These are phyloP conservation scores for Talaromyces ruber DNA, from an alignment of 495 filamentous ascomycete genomes.

Conservation along the genomic window DNA sequence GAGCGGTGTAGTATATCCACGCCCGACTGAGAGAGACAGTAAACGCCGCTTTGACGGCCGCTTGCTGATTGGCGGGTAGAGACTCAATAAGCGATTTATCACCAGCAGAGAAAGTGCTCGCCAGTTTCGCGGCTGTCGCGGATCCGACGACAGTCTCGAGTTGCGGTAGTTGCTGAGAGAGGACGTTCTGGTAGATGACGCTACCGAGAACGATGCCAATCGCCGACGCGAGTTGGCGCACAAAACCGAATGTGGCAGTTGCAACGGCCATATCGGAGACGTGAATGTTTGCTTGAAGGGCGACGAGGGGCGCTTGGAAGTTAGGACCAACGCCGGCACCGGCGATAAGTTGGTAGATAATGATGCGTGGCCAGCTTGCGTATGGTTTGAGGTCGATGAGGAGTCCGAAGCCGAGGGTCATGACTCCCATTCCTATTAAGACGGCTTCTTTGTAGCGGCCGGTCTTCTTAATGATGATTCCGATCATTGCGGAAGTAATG, in stretches of 20 bases:
- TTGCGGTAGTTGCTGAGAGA: constrained; percentile 29
- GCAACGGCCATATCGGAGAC: constrained; percentile 44
- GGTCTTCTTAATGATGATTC: constrained; percentile 67
- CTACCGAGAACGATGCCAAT: constrained; percentile 48
- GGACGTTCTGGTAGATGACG: constrained; percentile 49
- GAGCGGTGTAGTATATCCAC: constrained; percentile 57
- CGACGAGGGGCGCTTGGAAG: constrained; percentile 52
- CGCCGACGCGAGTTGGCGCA: constrained; percentile 41
- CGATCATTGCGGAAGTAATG: constrained; percentile 51
- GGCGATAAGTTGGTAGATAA: constrained; percentile 45
- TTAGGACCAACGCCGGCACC: constrained; percentile 48
- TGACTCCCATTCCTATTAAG: constrained; percentile 36
- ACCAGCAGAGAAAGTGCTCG: constrained; percentile 45
- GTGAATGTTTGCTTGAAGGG: constrained; percentile 44
- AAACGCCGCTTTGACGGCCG: constrained; percentile 44
- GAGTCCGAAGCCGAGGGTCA: constrained; percentile 47
- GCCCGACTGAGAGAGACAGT: constrained; percentile 51
- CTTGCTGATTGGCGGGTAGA: constrained; percentile 37
- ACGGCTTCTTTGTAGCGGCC: constrained; percentile 43
- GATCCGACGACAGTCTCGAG: constrained; percentile 29
- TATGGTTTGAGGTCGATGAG: constrained; percentile 40
- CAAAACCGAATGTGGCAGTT: constrained; percentile 43
- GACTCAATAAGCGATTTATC: constrained; percentile 46
- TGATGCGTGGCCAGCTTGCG: constrained; percentile 41
- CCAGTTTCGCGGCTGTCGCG: constrained; percentile 21